Evolutionary conservation across 2,329 filamentous ascomycete genomes (phyloP), one percentile per base, ranked within the genome.

Genomic region (Aspergillus texensis): DNA sequence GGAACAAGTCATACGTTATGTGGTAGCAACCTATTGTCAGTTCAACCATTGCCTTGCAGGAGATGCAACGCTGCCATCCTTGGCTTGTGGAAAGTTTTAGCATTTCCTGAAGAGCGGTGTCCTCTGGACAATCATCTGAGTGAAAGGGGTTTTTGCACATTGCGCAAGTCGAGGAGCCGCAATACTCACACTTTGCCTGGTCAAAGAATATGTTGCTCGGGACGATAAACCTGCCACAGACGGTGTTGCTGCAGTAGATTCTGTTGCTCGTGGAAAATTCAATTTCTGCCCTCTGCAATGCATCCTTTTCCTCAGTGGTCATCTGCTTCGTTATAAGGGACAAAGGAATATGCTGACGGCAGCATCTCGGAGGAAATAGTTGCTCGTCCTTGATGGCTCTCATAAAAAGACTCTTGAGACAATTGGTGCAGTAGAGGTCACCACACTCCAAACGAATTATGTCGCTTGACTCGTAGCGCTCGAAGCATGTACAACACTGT

Each of bases 351-450:
- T n/a, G 36, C 16, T n/a, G 43, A 11, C 57, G 19, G 10, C 63
- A 62, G 56, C 60, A 65, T 14, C 28, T 59, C 1, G 63, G 63
- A 0, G 63, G 63, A 5, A 63, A 65, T 0, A 65, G 46, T 12
- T 39, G 28, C 26, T 62, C 19, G 24, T 65, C 63, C 14, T 50
- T 52, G 0, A 48, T 61, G 3, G 58, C 61, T 46, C 32, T 39
- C 3, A 39, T 12, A 30, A 63, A 63, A 5, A 61, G 34, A n/a
- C 52, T 24, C 14, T 32, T 55, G 9, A 63, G 39, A 11, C 63
- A 65, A 16, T 24, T 19, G 19, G 14, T 28, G 21, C 63, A 65
- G 43, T 63, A 65, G 19, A n/a, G 5, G 10, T 58, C 24, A 28
- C 6, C 24, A 19, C 46, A 50, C 0, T 9, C 24, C 46, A 50